Base-by-base conservation (phyloP, 1,284 basidiomycete genomes). In the Papiliotrema fonsecae region DNA sequence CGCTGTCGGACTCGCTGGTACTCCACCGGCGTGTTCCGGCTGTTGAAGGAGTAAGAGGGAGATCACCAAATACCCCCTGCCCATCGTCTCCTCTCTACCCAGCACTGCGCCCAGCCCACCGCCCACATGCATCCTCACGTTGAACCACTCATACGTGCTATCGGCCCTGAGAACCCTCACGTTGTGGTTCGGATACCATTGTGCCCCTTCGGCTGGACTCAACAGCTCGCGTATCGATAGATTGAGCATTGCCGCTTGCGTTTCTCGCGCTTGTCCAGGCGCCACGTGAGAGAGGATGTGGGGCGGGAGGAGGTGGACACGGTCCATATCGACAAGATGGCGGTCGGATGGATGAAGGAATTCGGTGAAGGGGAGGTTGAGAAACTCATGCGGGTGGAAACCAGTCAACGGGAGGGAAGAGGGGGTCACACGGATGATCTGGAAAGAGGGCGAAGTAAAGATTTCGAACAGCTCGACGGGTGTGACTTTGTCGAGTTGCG, bases 131-230 rank as follows among this genome's bases (percentile, higher is more conserved):
- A 72, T 42, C 18, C 69, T 55, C 3, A 69, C 58, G 40, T 72
- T 72, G 58, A 65, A 72, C 3, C 57, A 49, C 19, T 47, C 50
- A 42, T 54, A 70, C 3, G 43, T 40, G 18, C 50, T 47, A 44
- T 70, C 67, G 0, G 63, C 47, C 7, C 63, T 59, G 19, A 65
- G 48, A 2, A 72, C 52, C 13, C 61, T 52, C 3, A 66, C 64
- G 45, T 67, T 69, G 41, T 65, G 62, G 42, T 72, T 63, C n/a
- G 69, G 69, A 43, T 69, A 72, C 14, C 63, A 63, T 39, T 70
- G 65, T 68, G 70, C 70, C 6, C 69, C 69, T 21, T 61, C 57
- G 9, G 68, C 69, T 1, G 69, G 69, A 0, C 63, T 64, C 11
- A 64, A 30, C 5, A 72, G 54, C 37, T 69, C 67, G 25, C 58